A percentile compares a stretch with the other conserved stretches of the same genome.
These are phyloP conservation scores for Pharus latifolius DNA, from an alignment of 176 grass and related monocot genomes.

Conservation along the genomic window DNA sequence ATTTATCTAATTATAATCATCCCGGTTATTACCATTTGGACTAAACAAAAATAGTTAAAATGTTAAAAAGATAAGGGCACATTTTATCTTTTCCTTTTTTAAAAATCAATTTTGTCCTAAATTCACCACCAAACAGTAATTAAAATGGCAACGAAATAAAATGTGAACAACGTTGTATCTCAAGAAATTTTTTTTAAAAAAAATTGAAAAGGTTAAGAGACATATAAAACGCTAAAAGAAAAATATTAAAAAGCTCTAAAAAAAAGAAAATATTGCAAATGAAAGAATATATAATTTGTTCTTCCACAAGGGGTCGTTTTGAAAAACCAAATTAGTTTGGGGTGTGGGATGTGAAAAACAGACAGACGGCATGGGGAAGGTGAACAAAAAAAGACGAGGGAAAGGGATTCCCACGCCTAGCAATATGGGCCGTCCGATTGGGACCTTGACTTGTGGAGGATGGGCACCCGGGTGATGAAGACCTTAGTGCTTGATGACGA, in stretches of 20 bases:
- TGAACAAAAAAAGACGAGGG: conserved; percentile 24
- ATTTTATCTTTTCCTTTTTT: too few relatives aligned
- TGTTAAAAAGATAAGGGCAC: too few relatives aligned
- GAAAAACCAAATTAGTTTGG: background rate
- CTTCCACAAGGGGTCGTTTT: background rate
- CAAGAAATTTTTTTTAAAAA: too few relatives aligned
- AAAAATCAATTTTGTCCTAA: too few relatives aligned
- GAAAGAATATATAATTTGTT: background rate
- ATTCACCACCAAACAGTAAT: too few relatives aligned
- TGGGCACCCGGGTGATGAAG: background rate
- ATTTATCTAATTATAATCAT: too few relatives aligned
- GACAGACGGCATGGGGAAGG: background rate
- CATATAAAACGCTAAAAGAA: too few relatives aligned
- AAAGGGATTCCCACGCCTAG: conserved; percentile 20
- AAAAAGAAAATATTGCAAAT: background rate
- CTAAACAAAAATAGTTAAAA: too few relatives aligned
- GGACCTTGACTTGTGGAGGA: conserved; percentile 18
- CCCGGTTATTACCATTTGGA: too few relatives aligned
- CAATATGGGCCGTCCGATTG: conserved; percentile 30
- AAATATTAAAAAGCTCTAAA: background rate
- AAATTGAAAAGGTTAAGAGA: too few relatives aligned
- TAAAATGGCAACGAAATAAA: too few relatives aligned
- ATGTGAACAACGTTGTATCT: too few relatives aligned
- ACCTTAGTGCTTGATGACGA: conserved; percentile 32
- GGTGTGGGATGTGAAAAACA: background rate